Evolutionary conservation across 1,284 basidiomycete species (phyloP).

Genomic region (Wallemia ichthyophaga): DNA sequence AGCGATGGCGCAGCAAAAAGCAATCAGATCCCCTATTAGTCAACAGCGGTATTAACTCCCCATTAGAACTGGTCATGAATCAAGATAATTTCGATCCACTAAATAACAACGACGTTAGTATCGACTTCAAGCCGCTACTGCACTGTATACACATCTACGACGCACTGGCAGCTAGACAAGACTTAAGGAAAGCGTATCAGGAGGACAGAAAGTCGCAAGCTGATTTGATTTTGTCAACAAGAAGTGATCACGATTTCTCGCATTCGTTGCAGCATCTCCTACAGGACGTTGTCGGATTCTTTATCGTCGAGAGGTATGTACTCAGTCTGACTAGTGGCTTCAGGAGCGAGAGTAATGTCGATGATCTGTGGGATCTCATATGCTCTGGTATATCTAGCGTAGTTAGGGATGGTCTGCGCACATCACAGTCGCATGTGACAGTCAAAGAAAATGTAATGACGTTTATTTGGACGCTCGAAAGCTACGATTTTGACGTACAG

Average conservation of each 20-base stretch:
- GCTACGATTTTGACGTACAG: conserved; percentile 53
- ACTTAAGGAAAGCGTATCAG: conserved; percentile 74
- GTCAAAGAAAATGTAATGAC: conserved; percentile 59
- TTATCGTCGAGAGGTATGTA: conserved; percentile 85
- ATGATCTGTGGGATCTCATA: conserved; percentile 84
- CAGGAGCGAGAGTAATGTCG: conserved; percentile 61
- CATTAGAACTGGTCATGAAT: conserved; percentile 67
- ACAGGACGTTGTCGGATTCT: conserved; percentile 93
- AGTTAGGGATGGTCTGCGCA: conserved; percentile 39
- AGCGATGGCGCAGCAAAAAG: conserved; percentile 50
- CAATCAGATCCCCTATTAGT: conserved; percentile 46
- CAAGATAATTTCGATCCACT: conserved; percentile 50
- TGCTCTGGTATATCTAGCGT: conserved; percentile 43
- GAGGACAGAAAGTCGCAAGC: conserved; percentile 92
- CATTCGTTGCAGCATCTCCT: conserved; percentile 25
- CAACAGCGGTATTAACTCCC: conserved; percentile 62
- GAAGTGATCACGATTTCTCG: conserved; percentile 16
- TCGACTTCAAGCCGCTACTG: conserved; percentile 84
- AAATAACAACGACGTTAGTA: conserved; percentile 55
- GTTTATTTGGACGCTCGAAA: conserved; percentile 83
- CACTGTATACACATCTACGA: conserved; percentile 95
- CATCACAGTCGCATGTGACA: conserved; percentile 49
- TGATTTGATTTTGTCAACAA: conserved; percentile 56
- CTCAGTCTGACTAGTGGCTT: conserved; percentile 37
- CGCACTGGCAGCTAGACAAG: conserved; percentile 57